Evolutionary conservation across 164 flowering plant species (phyloP).

Genomic region (Nelumbo lutea): DNA sequence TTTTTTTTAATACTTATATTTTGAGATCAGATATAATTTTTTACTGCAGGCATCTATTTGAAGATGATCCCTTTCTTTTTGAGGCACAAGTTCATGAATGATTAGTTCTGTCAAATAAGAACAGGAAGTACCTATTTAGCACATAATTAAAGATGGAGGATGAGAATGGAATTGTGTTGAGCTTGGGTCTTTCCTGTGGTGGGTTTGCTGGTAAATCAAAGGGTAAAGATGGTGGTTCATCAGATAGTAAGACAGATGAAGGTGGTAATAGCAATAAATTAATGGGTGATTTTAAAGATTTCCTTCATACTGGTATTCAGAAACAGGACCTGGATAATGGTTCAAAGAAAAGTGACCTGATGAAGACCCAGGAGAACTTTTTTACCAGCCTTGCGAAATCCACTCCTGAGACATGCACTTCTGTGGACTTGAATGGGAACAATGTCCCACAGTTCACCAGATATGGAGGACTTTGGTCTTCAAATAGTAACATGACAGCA

Average conservation of each 20-base stretch:
- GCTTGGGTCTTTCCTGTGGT: conserved; percentile 77
- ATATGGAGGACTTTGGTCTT: conserved; percentile 38
- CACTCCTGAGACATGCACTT: conserved; percentile 36
- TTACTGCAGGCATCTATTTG: conserved; percentile 1
- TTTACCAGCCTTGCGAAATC: conserved; percentile 50
- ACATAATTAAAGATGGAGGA: conserved; percentile 58
- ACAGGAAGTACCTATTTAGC: neutral
- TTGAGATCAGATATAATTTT: neutral
- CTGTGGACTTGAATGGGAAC: conserved; percentile 28
- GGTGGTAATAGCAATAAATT: conserved; percentile 43
- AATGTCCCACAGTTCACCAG: conserved; percentile 13
- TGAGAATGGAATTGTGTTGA: conserved; percentile 76
- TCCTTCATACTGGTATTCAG: conserved; percentile 39
- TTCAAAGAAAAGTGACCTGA: conserved; percentile 33
- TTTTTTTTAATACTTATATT: neutral
- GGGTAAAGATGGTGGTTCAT: conserved; percentile 40
- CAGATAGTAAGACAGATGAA: conserved; percentile 47
- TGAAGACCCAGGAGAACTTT: conserved; percentile 50
- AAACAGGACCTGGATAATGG: conserved; percentile 32
- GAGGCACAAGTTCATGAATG: neutral
- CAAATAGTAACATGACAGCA: conserved; percentile 25
- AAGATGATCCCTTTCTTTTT: neutral
- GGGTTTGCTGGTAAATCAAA: conserved; percentile 54
- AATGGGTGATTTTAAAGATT: conserved; percentile 55
- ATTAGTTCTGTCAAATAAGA: neutral